Base-by-base conservation (phyloP, 192 early-diverging fungal species). In the Backusella macrospora region DNA sequence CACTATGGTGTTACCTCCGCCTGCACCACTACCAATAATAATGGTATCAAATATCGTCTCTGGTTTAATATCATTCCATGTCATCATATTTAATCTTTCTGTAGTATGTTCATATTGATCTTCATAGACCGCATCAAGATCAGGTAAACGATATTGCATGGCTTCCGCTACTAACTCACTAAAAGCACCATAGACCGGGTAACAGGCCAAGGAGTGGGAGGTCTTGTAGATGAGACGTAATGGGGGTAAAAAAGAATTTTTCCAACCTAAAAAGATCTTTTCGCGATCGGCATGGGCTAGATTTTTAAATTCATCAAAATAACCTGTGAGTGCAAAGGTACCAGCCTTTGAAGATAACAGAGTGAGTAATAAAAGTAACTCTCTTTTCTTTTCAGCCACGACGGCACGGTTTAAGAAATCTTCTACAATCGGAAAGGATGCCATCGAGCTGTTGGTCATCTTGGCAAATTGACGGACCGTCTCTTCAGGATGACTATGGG, bases 11-110 rank as follows among this genome's bases (percentile, higher is more conserved):
- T 71, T 59, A 52, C 73, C 91, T 52, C 92, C 92, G 43, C 92
- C 92, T 39, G 87, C 86, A 15, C 92, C 92, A 16, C 85, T 86
- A 0, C 92, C 92, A 66, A 92, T 77, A 59, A 94, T 80, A 16
- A 94, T 88, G 1, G 88, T 88, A 78, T 94, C 93, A 21, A 44
- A 72, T 5, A 23, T 16, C 2, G 44, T 44, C 4, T 59, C 21
- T 7, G 62, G 7, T 0, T 44, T 65, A 7, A 64, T 59, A 16
- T 72, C 71, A 2, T 66, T 21, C 1, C 21, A 10, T 1, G 21
- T 29, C 1, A 72, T n/a, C 55, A 62, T 62, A 7, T 34, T 45
- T 42, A 72, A 47, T 47, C 29, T 72, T 0, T 72, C 71, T 18
- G 42, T 40, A 12, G 44, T 18, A 21, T 59, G 40, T 15, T 72